These are phyloP conservation scores for Saccharomycopsis synnaedendra DNA, from an alignment of 805 yeast species.

Conservation along the genomic window DNA sequence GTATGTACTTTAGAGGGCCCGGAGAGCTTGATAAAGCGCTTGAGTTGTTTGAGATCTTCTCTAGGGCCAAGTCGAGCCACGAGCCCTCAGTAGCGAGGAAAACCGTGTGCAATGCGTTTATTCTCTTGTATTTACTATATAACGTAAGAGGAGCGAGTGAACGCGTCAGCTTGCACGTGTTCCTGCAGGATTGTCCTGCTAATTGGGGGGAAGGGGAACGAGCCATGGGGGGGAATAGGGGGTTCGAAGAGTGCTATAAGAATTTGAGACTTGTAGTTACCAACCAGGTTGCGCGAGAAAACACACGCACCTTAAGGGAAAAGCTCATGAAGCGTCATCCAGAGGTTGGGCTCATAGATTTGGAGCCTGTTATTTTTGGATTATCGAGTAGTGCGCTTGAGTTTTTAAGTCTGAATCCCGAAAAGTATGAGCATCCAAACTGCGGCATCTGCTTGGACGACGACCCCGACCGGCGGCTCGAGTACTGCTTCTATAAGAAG, in stretches of 20 bases:
- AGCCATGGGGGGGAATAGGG: background rate
- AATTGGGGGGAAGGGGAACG: background rate
- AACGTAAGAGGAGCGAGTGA: no score
- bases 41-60: no score
- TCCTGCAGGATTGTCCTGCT: background rate
- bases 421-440: background rate
- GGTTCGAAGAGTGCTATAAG: background rate
- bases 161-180: background rate
- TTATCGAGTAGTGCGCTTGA: background rate
- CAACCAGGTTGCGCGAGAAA: background rate
- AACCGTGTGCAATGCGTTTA: no score
- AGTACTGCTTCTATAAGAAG: background rate
- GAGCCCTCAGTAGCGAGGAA: no score
- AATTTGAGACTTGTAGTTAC: background rate
- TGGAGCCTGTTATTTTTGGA: background rate
- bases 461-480: background rate
- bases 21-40: no score
- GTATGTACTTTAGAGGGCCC: no score
- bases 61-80: no score
- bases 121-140: no score
- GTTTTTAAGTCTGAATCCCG: background rate
- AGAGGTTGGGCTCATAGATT: background rate
- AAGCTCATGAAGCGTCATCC: background rate
- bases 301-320: background rate
- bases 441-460: slow-evolving; percentile 1